A percentile compares a stretch with the other conserved stretches of the same genome.
These are phyloP conservation scores for Globisporangium camurandrum DNA, from an alignment of 352 stramenopile genomes.

Conservation along the genomic window DNA sequence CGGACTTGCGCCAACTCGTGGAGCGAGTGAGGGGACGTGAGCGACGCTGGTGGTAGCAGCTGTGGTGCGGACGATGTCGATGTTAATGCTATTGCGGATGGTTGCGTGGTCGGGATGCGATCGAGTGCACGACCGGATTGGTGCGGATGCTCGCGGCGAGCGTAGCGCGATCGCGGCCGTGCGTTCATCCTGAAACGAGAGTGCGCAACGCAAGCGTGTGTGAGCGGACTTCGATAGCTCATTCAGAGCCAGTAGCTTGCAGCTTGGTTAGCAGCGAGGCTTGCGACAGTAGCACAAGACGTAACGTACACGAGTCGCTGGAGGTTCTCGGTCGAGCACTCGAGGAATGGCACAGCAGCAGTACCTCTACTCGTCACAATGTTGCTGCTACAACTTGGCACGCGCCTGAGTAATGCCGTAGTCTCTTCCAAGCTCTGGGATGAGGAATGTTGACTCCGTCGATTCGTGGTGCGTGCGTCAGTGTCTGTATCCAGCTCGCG, in stretches of 20 bases:
- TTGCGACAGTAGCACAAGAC: no score
- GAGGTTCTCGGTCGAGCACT: conserved; percentile 11
- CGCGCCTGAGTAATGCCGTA: no score
- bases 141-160: conserved; percentile 29
- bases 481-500: no score
- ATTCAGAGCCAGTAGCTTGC: no score
- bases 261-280: no score
- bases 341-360: conserved; percentile 4
- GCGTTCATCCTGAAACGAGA: conserved; percentile 22
- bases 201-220: conserved; percentile 7
- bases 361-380: not conserved
- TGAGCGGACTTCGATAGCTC: not conserved
- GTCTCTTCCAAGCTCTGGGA: no score
- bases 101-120: conserved; percentile 29
- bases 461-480: no score
- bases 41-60: not conserved
- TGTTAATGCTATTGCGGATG: conserved; percentile 10
- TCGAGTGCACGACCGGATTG: conserved; percentile 22
- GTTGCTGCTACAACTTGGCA: not conserved
- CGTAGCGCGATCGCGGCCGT: conserved; percentile 45
- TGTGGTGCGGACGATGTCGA: not conserved
- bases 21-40: not conserved
- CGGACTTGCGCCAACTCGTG: conserved; percentile 6
- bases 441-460: no score
- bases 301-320: conserved; percentile 11